Evolutionary conservation across 169 alveolate species (phyloP), one percentile per base, ranked within the genome.

Genomic region (Cardiosporidium cionae): DNA sequence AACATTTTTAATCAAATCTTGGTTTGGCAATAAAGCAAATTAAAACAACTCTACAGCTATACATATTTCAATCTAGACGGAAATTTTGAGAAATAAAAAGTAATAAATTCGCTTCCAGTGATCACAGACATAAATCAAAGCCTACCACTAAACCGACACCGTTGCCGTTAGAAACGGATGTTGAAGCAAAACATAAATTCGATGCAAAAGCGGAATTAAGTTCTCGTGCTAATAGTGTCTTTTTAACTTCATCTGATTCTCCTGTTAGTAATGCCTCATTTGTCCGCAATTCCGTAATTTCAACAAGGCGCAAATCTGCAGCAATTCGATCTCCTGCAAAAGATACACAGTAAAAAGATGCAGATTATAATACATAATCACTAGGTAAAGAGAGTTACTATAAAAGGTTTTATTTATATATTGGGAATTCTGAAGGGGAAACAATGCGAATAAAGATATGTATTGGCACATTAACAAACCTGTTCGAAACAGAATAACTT

Each of bases 271-370:
- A 86, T 29, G 97, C 91, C 82, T 96, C 98, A 84, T 92, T 93
- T 27, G 95, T 90, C 74, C 90, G 89, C 65, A 95, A 82, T 77
- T 94, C 99, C 31, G 76, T 86, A 7, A 89, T 89, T 69, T 94
- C 97, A 6, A 91, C 70, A 52, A 94, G 63, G 53, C 97, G 87
- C 74, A 92, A 80, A 84, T 95, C 98, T 2, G 98, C 98, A 7
- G 97, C 94, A 9, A 94, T 93, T 23, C 89, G 89, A 74, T 94
- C 97, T 5, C 98, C 98, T n/a, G n/a, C n/a, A n/a, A n/a, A n/a
- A n/a, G n/a, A n/a, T n/a, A n/a, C n/a, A n/a, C n/a, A n/a, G n/a
- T n/a, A n/a, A n/a, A 22, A 87, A 83, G 52, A 79, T 84, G 27
- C 92, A 78, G 7, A 87, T 27, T 32, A 93, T 91, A 32, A 92